Conservation (phyloP, 2,329 filamentous ascomycete genomes). For the Epicoccum nigrum region DNA sequence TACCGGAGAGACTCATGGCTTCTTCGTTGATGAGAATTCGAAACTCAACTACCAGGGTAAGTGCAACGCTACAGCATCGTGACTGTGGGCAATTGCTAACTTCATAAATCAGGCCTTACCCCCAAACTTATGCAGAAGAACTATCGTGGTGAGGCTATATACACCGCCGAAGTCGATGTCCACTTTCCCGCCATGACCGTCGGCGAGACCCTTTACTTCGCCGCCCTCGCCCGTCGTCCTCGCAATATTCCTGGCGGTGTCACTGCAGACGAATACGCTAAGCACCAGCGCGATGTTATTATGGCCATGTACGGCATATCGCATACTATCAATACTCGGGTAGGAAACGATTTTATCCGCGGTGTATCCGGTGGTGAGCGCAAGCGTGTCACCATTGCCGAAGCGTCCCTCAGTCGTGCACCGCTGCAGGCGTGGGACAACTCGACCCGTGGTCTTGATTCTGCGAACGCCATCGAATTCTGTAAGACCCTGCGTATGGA, state of each 20-base stretch:
- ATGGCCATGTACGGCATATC: slow-evolving; percentile 71
- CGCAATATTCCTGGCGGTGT: slow-evolving; percentile 66
- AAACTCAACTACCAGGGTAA: slow-evolving; percentile 82
- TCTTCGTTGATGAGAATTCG: slow-evolving; percentile 71
- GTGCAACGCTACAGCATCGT: not conserved
- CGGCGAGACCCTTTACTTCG: slow-evolving; percentile 79
- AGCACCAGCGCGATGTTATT: slow-evolving; percentile 71
- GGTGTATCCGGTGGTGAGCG: slow-evolving; percentile 77
- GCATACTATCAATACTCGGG: slow-evolving; percentile 73
- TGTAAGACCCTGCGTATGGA: slow-evolving; percentile 71
- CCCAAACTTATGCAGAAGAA: slow-evolving; percentile 76
- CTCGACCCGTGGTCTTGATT: slow-evolving; percentile 75
- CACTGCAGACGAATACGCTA: slow-evolving; percentile 60
- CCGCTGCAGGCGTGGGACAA: slow-evolving; percentile 79
- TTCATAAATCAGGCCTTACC: slow-evolving; percentile 58
- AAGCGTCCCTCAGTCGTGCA: slow-evolving; percentile 71
- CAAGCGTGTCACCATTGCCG: slow-evolving; percentile 82
- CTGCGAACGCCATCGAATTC: slow-evolving; percentile 77
- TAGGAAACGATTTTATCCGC: slow-evolving; percentile 77
- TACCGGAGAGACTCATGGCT: slow-evolving; percentile 80
- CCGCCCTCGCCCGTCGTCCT: slow-evolving; percentile 72
- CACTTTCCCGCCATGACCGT: slow-evolving; percentile 80
- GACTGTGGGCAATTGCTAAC: slow-evolving; percentile 12
- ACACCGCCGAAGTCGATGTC: slow-evolving; percentile 82
- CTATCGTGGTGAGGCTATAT: slow-evolving; percentile 85